phyloP scores from a whole-genome alignment of 495 filamentous ascomycete species.

The Hypomontagnella monticulosa region DNA sequence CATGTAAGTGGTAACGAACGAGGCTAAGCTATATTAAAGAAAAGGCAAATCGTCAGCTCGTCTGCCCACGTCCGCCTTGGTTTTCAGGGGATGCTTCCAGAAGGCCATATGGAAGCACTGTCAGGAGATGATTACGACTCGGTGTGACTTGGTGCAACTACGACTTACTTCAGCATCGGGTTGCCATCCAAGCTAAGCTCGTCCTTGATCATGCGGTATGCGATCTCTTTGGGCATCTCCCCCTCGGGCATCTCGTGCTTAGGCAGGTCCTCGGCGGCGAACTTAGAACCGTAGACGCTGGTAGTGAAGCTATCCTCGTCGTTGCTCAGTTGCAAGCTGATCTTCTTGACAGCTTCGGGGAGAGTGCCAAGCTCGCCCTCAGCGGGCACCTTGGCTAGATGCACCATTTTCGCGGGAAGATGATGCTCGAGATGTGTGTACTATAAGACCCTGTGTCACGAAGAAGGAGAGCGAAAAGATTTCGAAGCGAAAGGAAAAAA shows the following conservation, averaged over 20 bases:
- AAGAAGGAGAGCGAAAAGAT: slow-evolving; percentile 1
- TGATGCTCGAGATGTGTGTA: background rate
- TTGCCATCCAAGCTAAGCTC: slow-evolving; percentile 91
- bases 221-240: slow-evolving; percentile 90
- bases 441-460: slow-evolving; percentile 1
- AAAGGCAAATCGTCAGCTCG: slow-evolving; percentile 25
- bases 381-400: slow-evolving; percentile 66
- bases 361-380: slow-evolving; percentile 57
- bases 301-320: slow-evolving; percentile 71
- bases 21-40: slow-evolving; percentile 65
- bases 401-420: slow-evolving; percentile 68
- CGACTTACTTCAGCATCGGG: slow-evolving; percentile 79
- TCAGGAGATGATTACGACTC: slow-evolving; percentile 22
- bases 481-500: slow-evolving; percentile 6
- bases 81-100: slow-evolving; percentile 10
- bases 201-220: slow-evolving; percentile 95
- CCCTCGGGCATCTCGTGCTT: slow-evolving; percentile 87
- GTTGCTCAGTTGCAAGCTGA: slow-evolving; percentile 56
- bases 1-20: slow-evolving; percentile 90
- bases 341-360: slow-evolving; percentile 58
- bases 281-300: slow-evolving; percentile 85
- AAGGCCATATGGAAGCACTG: slow-evolving; percentile 2
- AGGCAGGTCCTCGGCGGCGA: slow-evolving; percentile 80
- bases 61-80: slow-evolving; percentile 32
- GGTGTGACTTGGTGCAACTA: background rate